Conservation (phyloP, 2,329 filamentous ascomycete species). For the Stylonectria norvegica region DNA sequence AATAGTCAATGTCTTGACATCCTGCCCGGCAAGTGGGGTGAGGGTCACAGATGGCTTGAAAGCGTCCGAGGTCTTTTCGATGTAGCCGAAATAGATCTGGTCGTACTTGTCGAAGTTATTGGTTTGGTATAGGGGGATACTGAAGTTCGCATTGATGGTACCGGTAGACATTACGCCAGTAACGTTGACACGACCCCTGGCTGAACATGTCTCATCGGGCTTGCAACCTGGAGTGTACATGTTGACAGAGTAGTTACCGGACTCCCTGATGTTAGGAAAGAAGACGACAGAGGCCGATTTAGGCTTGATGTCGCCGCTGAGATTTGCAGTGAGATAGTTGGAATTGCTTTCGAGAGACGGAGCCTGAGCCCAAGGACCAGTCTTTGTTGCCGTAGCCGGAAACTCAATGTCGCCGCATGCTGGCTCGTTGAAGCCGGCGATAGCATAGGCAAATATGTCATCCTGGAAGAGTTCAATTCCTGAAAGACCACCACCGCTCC, state of each 20-base stretch:
- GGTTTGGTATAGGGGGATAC: slow-evolving; percentile 74
- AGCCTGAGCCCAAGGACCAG: slow-evolving; percentile 70
- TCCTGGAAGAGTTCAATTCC: slow-evolving; percentile 86
- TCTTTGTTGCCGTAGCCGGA: slow-evolving; percentile 63
- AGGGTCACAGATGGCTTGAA: slow-evolving; percentile 83
- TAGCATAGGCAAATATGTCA: slow-evolving; percentile 79
- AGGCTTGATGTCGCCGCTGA: slow-evolving; percentile 54
- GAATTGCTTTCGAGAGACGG: slow-evolving; percentile 68
- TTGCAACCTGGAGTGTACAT: slow-evolving; percentile 90
- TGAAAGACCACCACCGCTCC: slow-evolving; percentile 75
- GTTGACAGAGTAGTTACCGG: slow-evolving; percentile 87
- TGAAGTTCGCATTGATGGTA: slow-evolving; percentile 45
- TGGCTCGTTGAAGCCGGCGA: slow-evolving; percentile 86
- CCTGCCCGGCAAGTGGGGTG: slow-evolving; percentile 63
- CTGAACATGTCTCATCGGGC: slow-evolving; percentile 71
- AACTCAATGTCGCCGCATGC: slow-evolving; percentile 62
- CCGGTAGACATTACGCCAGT: slow-evolving; percentile 65
- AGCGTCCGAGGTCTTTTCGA: slow-evolving; percentile 68
- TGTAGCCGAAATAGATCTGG: slow-evolving; percentile 78
- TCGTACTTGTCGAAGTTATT: slow-evolving; percentile 98
- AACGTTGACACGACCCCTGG: slow-evolving; percentile 77
- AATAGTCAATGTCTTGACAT: slow-evolving; percentile 61
- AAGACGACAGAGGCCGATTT: slow-evolving; percentile 70
- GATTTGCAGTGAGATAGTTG: slow-evolving; percentile 69
- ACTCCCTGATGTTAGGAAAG: slow-evolving; percentile 77